Evolutionary conservation across 495 filamentous ascomycete genomes (phyloP), one percentile per base, ranked within the genome.

Genomic region (Talaromyces liani): DNA sequence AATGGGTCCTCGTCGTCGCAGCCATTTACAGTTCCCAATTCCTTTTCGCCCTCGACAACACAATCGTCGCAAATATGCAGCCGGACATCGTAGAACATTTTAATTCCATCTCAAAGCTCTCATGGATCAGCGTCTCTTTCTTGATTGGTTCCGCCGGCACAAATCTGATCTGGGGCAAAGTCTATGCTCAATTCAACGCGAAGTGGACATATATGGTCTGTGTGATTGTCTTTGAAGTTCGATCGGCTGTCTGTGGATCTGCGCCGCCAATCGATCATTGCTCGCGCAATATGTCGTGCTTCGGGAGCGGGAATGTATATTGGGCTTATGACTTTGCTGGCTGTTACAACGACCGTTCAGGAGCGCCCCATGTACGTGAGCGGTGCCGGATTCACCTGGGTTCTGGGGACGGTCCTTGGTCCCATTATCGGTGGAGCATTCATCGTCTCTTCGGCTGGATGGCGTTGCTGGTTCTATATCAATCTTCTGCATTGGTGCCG

Each of bases 381-480:
- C 8, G 49, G 70, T 3, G 74, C 66, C 1, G 74, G 75, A 3
- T 63, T 76, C 1, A 76, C 68, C 47, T 87, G 79, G 79, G 85
- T 81, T 9, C 82, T n/a, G n/a, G n/a, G 83, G 18, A 79, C 72
- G 6, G 71, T 77, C 0, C 69, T 86, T 0, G 86, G 85, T 5
- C 87, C 86, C 6, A 71, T 88, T 62, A 73, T 90, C 55, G 87
- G 87, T 1, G 87, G 86, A 31, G 82, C 81, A 3, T 90, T 91
- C 65, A 75, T 79, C 10, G 77, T 82, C 60, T 79, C 72, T 54
- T 59, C 58, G 0, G 79, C 80, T n/a, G 80, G 75, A 2, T 88
- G 84, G 84, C 67, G 86, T 9, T 88, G 85, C 87, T 84, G 83
- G 25, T 91, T 91, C 68, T 92, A 89, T 72, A 85, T 92, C 70